Evolutionary conservation across 2,329 filamentous ascomycete genomes (phyloP), one percentile per base, ranked within the genome.

Genomic region (Fusarium sp.): DNA sequence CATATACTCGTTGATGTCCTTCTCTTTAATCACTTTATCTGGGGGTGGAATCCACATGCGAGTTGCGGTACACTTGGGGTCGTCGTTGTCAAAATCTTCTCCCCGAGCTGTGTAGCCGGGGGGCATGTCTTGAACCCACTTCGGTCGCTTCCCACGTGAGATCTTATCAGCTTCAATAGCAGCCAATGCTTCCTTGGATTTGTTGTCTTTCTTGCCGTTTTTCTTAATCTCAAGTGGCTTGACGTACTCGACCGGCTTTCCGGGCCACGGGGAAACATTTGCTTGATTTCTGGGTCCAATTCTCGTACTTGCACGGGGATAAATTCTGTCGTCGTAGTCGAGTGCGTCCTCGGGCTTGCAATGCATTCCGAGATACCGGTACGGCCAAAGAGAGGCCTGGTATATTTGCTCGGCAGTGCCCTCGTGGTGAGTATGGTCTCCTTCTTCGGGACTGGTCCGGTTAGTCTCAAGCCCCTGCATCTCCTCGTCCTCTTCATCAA

Each of bases 241-340:
- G 70, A 97, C 94, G 64, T 97, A 93, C 80, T 97, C 88, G n/a
- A 98, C 91, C 1, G 94, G 91, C 60, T 90, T 90, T 10, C 95
- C 96, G 61, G 92, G 92, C 96, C 96, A 99, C 10, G 93, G 87
- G 54, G 89, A 86, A 38, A 97, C 93, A 74, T 91, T 92, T 8
- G 96, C 95, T 84, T 99, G 96, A 81, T 98, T 94, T 61, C 94
- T 91, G 15, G 94, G 94, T 12, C 96, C 96, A 41, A 98, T 86
- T 41, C 96, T 92, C 61, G 96, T 98, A 79, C 95, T 97, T 21
- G 96, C 95, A 73, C 96, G 92, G 14, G 96, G 96, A 79, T 98
- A 98, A 73, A 99, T 98, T 72, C 96, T 92, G 81, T 99, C 96
- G 78, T 99, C 96, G 79, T 97, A 97, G 80, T 99, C 96, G 35